Evolutionary conservation across 148 eudicot species (phyloP).

Genomic region (Camellia granthamiana): DNA sequence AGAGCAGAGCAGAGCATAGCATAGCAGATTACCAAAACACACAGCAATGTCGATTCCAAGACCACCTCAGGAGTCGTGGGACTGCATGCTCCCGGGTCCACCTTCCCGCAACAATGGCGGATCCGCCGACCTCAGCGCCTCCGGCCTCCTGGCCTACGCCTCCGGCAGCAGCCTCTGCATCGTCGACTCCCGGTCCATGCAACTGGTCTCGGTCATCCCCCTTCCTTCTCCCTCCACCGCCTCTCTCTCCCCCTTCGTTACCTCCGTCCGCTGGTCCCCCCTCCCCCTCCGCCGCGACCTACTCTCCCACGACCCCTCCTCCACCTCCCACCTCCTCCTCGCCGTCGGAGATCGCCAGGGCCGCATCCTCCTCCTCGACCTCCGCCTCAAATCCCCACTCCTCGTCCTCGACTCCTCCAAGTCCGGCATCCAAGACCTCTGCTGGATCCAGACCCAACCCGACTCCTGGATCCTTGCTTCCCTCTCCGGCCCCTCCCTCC

Average conservation of each 20-base stretch:
- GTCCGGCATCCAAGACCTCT: slow-evolving; percentile 77
- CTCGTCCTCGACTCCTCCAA: slow-evolving; percentile 47
- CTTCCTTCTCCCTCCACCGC: slow-evolving; percentile 63
- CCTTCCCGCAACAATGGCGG: slow-evolving; percentile 85
- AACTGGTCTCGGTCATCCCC: slow-evolving; percentile 68
- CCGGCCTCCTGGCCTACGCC: slow-evolving; percentile 86
- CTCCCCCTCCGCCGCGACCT: slow-evolving; percentile 45
- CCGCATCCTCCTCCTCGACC: slow-evolving; percentile 59
- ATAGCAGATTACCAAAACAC: background rate
- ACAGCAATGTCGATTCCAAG: slow-evolving; percentile 14
- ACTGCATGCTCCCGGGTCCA: slow-evolving; percentile 81
- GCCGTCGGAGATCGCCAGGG: slow-evolving; percentile 93
- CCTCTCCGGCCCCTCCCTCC: slow-evolving; percentile 63
- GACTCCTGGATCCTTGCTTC: slow-evolving; percentile 71
- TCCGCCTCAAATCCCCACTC: slow-evolving; percentile 42
- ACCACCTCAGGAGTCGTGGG: slow-evolving; percentile 37
- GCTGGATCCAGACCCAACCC: slow-evolving; percentile 69
- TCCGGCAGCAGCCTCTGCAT: slow-evolving; percentile 78
- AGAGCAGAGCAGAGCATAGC: background rate
- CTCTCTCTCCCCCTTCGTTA: slow-evolving; percentile 74
- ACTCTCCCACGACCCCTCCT: slow-evolving; percentile 25
- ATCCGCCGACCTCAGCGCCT: slow-evolving; percentile 57
- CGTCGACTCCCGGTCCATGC: slow-evolving; percentile 76
- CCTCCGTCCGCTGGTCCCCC: slow-evolving; percentile 85
- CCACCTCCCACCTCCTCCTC: slow-evolving; percentile 55